Base-by-base conservation (phyloP, 2,329 filamentous ascomycete genomes). In the Cadophora luteo-olivacea region DNA sequence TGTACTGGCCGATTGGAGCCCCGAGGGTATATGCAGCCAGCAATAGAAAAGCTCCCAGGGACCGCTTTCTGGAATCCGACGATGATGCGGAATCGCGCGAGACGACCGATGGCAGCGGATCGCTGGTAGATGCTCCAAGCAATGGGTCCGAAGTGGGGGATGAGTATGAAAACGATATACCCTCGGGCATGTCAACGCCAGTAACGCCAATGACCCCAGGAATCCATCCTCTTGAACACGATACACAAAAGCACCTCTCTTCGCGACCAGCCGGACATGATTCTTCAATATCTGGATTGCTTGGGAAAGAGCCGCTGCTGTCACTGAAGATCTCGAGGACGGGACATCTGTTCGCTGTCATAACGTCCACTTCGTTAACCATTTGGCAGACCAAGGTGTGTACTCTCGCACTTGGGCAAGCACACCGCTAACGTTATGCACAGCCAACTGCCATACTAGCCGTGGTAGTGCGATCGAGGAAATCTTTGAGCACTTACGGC, bases 321-420 rank as follows among this genome's bases (percentile, higher is more conserved):
- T 92, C 92, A 7, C 83, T 97, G 65, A 89, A 89, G 72, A 87
- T 94, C 51, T 92, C 94, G 1, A 89, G 94, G 55, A 90, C 87
- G 66, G 94, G 94, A 51, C 91, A 94, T 76, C 82, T 92, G 70
- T 97, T 99, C 81, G 92, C 92, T 63, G 93, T 93, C 58, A 93
- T 97, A 77, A 97, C 95, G 0, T 83, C 87, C 5, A 92, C 92
- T 1, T 92, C 92, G 14, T 88, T 99, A 79, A 93, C 92, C n/a
- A 86, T 99, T 73, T 99, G 96, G 96, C 96, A 99, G 82, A 95
- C 93, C 66, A 95, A 95, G 86, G 93, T 94, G 85, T 69, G 84
- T 76, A 54, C 61, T 63, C 38, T 60, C 24, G 54, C 7, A 54
- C 22, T 61, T 32, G 64, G 41, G 38, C 29, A 29, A 64, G 45